Evolutionary conservation across 768 basidiomycete species (phyloP).

Genomic region (Tulasnella sp.): DNA sequence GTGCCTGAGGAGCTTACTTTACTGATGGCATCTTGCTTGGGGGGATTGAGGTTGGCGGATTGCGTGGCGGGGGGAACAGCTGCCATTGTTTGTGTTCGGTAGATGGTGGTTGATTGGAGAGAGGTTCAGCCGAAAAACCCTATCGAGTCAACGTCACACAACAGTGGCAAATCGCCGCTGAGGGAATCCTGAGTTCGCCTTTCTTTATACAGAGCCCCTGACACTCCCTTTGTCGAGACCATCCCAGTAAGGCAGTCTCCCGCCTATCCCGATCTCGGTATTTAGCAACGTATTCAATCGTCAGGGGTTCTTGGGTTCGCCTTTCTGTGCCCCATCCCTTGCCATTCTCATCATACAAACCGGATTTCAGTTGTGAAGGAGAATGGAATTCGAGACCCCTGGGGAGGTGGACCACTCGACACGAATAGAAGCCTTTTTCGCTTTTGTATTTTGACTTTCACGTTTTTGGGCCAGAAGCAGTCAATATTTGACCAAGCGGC

Average conservation of each 20-base stretch:
- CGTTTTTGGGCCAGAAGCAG: not conserved
- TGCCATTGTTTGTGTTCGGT: conserved; percentile 2
- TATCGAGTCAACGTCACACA: not conserved
- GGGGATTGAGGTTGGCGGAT: not conserved
- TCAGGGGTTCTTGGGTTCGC: conserved; percentile 3
- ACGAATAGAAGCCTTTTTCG: too few species aligned
- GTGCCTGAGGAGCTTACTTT: not conserved
- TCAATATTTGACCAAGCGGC: too few species aligned
- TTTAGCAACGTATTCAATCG: too few species aligned
- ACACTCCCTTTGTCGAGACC: too few species aligned
- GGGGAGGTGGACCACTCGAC: too few species aligned
- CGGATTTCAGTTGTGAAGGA: too few species aligned
- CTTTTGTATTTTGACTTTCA: too few species aligned
- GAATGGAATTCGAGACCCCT: too few species aligned
- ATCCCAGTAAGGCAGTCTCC: too few species aligned
- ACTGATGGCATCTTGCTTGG: conserved; percentile 8
- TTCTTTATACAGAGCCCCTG: not conserved
- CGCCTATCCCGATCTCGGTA: too few species aligned
- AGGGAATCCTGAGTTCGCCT: not conserved
- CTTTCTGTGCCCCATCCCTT: conserved; percentile 12
- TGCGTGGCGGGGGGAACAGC: not conserved
- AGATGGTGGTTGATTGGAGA: not conserved
- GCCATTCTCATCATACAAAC: conserved; percentile 8
- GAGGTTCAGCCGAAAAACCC: not conserved
- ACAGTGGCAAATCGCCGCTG: conserved; percentile 12